phyloP scores from a whole-genome alignment of 2,329 filamentous ascomycete species.

The Arthroderma uncinatum region DNA sequence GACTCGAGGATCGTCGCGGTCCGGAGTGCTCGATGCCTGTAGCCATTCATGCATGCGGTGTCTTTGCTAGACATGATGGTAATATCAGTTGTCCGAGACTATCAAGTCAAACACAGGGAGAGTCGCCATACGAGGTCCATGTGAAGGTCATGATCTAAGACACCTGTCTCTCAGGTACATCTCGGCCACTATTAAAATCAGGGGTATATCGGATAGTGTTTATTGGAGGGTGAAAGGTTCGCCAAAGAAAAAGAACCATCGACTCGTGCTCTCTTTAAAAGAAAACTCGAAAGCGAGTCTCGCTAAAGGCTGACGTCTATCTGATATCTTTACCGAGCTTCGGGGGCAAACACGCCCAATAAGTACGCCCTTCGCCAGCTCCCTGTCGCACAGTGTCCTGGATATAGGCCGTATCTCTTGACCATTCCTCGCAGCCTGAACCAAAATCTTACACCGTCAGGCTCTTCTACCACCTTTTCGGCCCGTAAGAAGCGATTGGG shows the following conservation, averaged over 20 bases:
- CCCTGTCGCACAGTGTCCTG: background rate
- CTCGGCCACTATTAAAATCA: background rate
- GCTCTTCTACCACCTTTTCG: no score
- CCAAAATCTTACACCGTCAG: background rate
- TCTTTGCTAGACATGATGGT: no score
- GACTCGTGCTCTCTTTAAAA: background rate
- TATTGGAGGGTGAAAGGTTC: background rate
- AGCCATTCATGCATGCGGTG: no score
- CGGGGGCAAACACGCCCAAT: background rate
- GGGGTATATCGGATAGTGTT: background rate
- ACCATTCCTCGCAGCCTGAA: background rate
- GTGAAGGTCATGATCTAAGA: no score
- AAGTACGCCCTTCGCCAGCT: background rate
- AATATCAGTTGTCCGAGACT: no score
- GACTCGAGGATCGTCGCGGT: no score
- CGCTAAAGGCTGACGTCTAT: background rate
- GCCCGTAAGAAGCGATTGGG: no score
- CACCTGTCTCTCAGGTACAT: no score
- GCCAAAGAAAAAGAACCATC: background rate
- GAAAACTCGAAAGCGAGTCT: background rate
- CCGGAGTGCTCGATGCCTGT: no score
- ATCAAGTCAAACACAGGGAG: no score
- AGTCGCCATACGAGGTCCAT: no score
- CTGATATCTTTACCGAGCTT: constrained; percentile 1
- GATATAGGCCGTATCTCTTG: background rate